These are phyloP conservation scores for Amanita pseudoporphyria DNA, from an alignment of 768 basidiomycete genomes.

Conservation along the genomic window DNA sequence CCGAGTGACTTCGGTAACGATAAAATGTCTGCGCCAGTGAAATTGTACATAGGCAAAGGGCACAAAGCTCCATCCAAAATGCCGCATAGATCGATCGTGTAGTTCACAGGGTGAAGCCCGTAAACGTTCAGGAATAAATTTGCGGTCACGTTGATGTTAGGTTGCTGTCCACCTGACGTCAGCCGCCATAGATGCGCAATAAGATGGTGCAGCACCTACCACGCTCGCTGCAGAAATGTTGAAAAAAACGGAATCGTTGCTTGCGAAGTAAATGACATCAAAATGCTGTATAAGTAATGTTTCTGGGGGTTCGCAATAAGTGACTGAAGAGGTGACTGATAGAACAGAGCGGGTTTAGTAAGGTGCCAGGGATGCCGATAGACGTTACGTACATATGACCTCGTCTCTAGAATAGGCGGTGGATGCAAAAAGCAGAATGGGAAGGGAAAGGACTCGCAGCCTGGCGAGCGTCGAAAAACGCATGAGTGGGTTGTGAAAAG, in stretches of 20 bases:
- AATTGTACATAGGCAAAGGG: constrained; percentile 75
- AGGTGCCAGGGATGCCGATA: constrained; percentile 3
- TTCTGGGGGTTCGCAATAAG: constrained; percentile 77
- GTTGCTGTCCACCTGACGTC: constrained; percentile 33
- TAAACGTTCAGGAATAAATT: constrained; percentile 83
- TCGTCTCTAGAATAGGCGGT: constrained; percentile 41
- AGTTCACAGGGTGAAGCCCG: constrained; percentile 71
- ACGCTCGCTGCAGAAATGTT: constrained; percentile 83
- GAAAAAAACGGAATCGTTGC: constrained; percentile 70
- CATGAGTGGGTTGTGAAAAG: constrained; percentile 8
- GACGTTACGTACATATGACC: constrained; percentile 59
- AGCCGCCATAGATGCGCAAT: background rate
- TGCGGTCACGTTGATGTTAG: constrained; percentile 73
- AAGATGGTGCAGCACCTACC: constrained; percentile 34
- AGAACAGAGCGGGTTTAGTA: constrained; percentile 10
- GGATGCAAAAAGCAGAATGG: constrained; percentile 23
- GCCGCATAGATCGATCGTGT: constrained; percentile 80
- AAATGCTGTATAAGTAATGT: constrained; percentile 73
- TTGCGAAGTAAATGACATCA: constrained; percentile 59
- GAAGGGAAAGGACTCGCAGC: constrained; percentile 50
- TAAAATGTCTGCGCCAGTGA: constrained; percentile 72
- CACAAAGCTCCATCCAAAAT: constrained; percentile 76
- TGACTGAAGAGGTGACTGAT: constrained; percentile 78
- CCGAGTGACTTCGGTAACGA: constrained; percentile 51
- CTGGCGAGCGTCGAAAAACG: constrained; percentile 54